Evolutionary conservation across 164 flowering plant genomes (phyloP).

Genomic region (Platanus orientalis): DNA sequence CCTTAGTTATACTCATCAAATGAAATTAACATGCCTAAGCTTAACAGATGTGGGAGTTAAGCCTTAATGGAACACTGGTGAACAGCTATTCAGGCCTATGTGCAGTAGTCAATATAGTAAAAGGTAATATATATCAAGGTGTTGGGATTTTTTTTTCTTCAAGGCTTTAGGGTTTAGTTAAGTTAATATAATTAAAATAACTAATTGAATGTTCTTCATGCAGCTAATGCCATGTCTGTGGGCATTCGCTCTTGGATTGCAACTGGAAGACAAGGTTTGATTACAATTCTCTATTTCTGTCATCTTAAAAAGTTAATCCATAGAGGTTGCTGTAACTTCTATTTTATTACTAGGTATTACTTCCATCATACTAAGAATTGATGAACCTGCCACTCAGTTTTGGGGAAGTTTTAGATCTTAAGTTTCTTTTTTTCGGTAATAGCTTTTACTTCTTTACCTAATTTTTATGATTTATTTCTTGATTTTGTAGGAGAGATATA

Average conservation of each 20-base stretch:
- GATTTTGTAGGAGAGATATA: conserved; percentile 55
- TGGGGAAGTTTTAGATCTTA: no score
- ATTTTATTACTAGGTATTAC: no score
- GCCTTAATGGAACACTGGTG: conserved; percentile 46
- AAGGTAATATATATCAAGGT: no score
- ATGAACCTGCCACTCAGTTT: no score
- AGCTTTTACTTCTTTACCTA: neutral
- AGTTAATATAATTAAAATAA: no score
- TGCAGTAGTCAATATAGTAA: conserved; percentile 35
- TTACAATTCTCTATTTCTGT: no score
- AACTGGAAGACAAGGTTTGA: conserved; percentile 65
- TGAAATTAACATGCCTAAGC: conserved; percentile 3
- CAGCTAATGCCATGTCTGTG: conserved; percentile 34
- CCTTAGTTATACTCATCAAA: neutral
- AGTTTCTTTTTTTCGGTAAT: no score
- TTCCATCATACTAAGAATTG: no score
- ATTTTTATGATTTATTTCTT: conserved; percentile 4
- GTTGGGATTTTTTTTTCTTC: no score
- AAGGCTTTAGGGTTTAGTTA: neutral
- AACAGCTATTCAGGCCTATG: conserved; percentile 78
- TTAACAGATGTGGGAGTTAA: conserved; percentile 74
- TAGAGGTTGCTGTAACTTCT: no score
- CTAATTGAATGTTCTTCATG: conserved; percentile 12
- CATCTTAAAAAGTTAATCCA: no score
- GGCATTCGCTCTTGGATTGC: conserved; percentile 87